Conservation (phyloP, 2,329 filamentous ascomycete genomes). For the Trichoderma sp. region DNA sequence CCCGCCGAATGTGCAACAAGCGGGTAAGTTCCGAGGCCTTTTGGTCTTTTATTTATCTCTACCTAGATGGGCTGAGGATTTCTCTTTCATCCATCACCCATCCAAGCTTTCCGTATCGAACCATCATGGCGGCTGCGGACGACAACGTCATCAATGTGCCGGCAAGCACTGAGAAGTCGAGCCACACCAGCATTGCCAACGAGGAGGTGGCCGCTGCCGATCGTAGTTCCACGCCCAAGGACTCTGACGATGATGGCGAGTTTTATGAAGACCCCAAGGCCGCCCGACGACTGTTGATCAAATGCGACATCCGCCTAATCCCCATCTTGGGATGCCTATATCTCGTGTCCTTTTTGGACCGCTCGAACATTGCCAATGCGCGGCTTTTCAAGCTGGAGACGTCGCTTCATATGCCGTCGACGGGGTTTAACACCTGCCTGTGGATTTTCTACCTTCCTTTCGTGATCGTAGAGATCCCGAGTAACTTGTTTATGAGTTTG, state of each 20-base stretch:
- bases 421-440: background rate
- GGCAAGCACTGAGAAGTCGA: background rate
- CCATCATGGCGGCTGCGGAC: background rate
- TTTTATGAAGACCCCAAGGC: background rate
- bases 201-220: background rate
- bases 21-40: background rate
- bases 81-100: background rate
- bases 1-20: background rate
- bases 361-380: conserved; percentile 43
- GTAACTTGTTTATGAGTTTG: background rate
- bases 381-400: background rate
- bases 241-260: background rate
- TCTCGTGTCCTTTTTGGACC: conserved; percentile 55
- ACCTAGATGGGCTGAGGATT: background rate
- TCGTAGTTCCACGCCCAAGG: background rate
- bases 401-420: background rate
- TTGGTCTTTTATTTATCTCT: background rate
- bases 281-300: background rate
- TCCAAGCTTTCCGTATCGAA: background rate
- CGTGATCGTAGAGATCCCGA: background rate
- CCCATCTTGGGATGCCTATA: conserved; percentile 57
- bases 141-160: background rate
- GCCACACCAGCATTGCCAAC: background rate
- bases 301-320: conserved; percentile 27
- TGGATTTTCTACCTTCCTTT: conserved; percentile 6